These are phyloP conservation scores for Tylopilus sp. DNA, from an alignment of 1,284 basidiomycete genomes.

Conservation along the genomic window DNA sequence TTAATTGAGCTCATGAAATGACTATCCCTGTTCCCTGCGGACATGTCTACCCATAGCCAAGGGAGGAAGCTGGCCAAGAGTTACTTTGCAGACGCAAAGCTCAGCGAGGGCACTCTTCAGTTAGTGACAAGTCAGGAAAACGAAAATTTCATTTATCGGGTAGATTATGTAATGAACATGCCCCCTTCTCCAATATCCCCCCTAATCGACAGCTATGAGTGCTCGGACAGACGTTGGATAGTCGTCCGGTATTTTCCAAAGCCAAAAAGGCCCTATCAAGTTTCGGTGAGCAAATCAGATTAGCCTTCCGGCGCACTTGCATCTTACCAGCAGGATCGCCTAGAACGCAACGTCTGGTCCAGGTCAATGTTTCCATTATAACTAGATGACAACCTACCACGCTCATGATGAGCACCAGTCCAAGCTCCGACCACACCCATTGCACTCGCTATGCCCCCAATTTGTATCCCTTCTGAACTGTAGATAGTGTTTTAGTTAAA, in stretches of 20 bases:
- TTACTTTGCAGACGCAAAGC: constrained; percentile 39
- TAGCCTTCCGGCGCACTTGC: background rate
- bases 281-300: background rate
- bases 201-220: constrained; percentile 6
- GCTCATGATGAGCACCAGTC: constrained; percentile 57
- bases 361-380: background rate
- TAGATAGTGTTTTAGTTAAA: background rate
- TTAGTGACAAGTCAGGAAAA: background rate
- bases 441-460: constrained; percentile 59
- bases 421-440: constrained; percentile 63
- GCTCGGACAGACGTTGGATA: constrained; percentile 11
- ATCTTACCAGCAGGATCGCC: constrained; percentile 58
- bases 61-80: constrained; percentile 37
- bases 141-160: background rate
- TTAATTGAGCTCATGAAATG: constrained; percentile 62
- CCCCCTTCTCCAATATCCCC: background rate
- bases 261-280: constrained; percentile 30
- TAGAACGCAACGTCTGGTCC: constrained; percentile 21
- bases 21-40: constrained; percentile 41
- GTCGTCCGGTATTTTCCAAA: constrained; percentile 25
- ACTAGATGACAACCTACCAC: constrained; percentile 37
- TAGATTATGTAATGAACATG: constrained; percentile 18
- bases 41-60: constrained; percentile 49
- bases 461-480: constrained; percentile 59
- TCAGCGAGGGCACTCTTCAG: constrained; percentile 37